These are phyloP conservation scores for Lachancea dasiensis DNA, from an alignment of 805 yeast species.

Conservation along the genomic window DNA sequence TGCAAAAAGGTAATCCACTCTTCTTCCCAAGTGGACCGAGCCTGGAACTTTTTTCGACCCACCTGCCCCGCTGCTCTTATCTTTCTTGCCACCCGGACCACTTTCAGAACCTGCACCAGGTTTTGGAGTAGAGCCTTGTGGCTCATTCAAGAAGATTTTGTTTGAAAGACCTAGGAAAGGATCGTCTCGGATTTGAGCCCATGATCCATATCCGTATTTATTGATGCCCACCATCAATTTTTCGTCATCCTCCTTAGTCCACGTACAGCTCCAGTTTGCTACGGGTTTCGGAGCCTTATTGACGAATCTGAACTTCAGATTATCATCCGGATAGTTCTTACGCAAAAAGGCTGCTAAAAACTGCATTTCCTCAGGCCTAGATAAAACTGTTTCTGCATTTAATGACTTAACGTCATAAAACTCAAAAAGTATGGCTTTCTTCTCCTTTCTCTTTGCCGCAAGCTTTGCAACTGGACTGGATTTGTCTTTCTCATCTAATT, in stretches of 20 bases:
- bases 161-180: slow-evolving; percentile 83
- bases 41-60: slow-evolving; percentile 73
- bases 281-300: slow-evolving; percentile 64
- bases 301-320: slow-evolving; percentile 53
- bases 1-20: slow-evolving; percentile 79
- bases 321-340: slow-evolving; percentile 47
- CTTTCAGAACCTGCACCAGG: slow-evolving; percentile 5
- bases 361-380: slow-evolving; percentile 81
- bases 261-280: slow-evolving; percentile 83
- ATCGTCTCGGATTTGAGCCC: slow-evolving; percentile 93
- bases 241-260: slow-evolving; percentile 81
- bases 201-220: slow-evolving; percentile 93
- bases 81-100: slow-evolving; percentile 17
- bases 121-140: slow-evolving; percentile 14
- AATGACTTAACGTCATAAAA: slow-evolving; percentile 80
- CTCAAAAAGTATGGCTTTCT: slow-evolving; percentile 84
- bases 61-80: slow-evolving; percentile 24
- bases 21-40: slow-evolving; percentile 83
- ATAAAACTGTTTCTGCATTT: slow-evolving; percentile 81
- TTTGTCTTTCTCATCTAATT: slow-evolving; percentile 29
- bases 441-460: slow-evolving; percentile 69
- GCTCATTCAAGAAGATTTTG: slow-evolving; percentile 65
- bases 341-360: slow-evolving; percentile 50
- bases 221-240: slow-evolving; percentile 80
- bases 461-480: slow-evolving; percentile 47